phyloP scores from a whole-genome alignment of 306 rosid genomes.

The Lathyrus tuberosus region DNA sequence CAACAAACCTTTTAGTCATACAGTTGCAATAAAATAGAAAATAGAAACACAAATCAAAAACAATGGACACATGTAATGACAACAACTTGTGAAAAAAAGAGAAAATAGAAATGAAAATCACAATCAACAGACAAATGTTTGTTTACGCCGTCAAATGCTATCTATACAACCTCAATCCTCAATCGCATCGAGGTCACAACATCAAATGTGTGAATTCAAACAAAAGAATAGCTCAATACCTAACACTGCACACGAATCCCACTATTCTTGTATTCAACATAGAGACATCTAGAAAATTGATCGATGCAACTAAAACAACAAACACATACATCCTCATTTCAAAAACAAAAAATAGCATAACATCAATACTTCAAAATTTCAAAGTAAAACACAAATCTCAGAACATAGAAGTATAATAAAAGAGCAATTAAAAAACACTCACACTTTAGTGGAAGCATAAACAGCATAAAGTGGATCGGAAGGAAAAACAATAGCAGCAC shows the following conservation, averaged over 20 bases:
- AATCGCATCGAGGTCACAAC: too few relatives aligned
- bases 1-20: too few relatives aligned
- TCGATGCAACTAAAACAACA: too few relatives aligned
- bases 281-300: conserved; percentile 84
- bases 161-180: too few relatives aligned
- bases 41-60: too few relatives aligned
- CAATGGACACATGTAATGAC: too few relatives aligned
- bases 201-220: background rate
- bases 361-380: background rate
- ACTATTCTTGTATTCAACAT: conserved; percentile 89
- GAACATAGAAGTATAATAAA: too few relatives aligned
- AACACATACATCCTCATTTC: background rate
- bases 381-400: background rate
- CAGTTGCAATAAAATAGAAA: too few relatives aligned
- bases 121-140: too few relatives aligned
- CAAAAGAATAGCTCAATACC: conserved; percentile 55
- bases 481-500: conserved; percentile 85
- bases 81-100: too few relatives aligned
- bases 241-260: conserved; percentile 98
- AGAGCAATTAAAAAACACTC: conserved; percentile 41
- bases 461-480: conserved; percentile 90
- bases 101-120: too few relatives aligned
- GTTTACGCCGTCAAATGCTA: too few relatives aligned
- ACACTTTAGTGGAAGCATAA: conserved; percentile 97
- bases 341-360: background rate